Evolutionary conservation across 345 rosid species (phyloP), one percentile per base, ranked within the genome.

Genomic region (Moricandia moricandioides): DNA sequence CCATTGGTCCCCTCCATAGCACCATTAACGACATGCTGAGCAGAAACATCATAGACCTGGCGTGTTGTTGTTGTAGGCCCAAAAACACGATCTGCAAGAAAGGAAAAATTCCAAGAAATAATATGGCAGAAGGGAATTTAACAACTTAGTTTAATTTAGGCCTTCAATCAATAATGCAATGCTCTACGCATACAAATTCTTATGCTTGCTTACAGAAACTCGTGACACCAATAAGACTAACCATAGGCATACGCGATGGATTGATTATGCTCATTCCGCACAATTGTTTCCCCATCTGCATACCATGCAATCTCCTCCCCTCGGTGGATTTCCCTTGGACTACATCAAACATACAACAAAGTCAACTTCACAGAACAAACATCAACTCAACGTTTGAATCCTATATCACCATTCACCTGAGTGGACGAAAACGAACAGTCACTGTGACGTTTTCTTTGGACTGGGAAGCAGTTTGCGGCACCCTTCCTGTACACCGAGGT

Each of bases 231-330:
- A 64, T 7, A 67, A 64, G 75, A 81, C 79, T 83, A 73, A 95
- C 97, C 99, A 71, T 92, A 95, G 21, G 99, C 97, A 79, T 92
- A 95, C 3, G 99, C 99, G 30, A 84, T 86, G 0, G 92, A 83
- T 2, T 89, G 87, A 78, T 87, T 88, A 72, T 87, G 87, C 82
- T 95, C 97, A 60, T 83, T 92, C 74, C 96, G 84, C 60, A 90
- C 84, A 72, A 92, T 82, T n/a, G 97, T 95, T 85, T 95, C 96
- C 66, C 97, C 97, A 69, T 92, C 97, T 0, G 97, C 97, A 58
- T 95, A 90, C 97, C 97, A 95, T 5, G 97, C 96, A 85, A 95
- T 87, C 89, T 91, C 99, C 81, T 95, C 99, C 3, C 97, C 97
- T 71, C 74, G 91, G 16, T 93, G 88, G 78, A 91, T 90, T 83